Evolutionary conservation across 352 stramenopile species (phyloP), one percentile per base, ranked within the genome.

Genomic region (Thraustotheca clavata): DNA sequence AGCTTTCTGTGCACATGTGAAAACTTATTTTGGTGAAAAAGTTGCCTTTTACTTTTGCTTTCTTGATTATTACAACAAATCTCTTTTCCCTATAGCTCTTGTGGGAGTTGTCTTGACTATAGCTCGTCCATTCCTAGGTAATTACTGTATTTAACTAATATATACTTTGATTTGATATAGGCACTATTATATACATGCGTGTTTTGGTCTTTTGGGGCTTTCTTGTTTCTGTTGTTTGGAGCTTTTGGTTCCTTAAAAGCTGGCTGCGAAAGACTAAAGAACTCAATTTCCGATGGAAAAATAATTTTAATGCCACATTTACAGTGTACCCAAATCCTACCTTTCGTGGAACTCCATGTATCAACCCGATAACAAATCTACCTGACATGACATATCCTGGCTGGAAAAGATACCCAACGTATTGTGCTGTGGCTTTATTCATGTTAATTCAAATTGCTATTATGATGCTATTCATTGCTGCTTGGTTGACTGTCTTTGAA

Each of bases 401-500:
- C 0, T 95, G 80, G 79, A 71, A 78, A 52, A 78, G 86, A 2
- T 18, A 88, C 1, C 82, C 82, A 1, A 93, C 90, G 62, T 87
- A 87, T 29, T 74, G 89, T 33, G 87, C 77, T 36, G 82, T 89
- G 16, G 68, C 76, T 7, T 55, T 95, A 22, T 95, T 93, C 60
- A 88, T 95, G 80, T 48, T 95, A 33, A 67, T 78, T 12, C 86
- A 95, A 49, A 91, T 76, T 43, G 69, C 79, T 40, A 93, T 95
- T 67, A 95, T 95, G 86, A 68, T 95, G 26, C 61, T 93, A 22
- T 72, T 95, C 4, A 80, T 95, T n/a, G 86, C 83, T 0, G 71
- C 86, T 7, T 95, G 86, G 86, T 75, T 95, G 14, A 95, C 83
- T 0, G 88, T 92, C 62, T 94, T 90, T 69, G 86, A 94, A 59